Percentiles rank a stretch among this genome's conserved stretches.
Evolutionary conservation across 2,329 filamentous ascomycete genomes (phyloP).

Genomic region (Huntiella abstrusa): DNA sequence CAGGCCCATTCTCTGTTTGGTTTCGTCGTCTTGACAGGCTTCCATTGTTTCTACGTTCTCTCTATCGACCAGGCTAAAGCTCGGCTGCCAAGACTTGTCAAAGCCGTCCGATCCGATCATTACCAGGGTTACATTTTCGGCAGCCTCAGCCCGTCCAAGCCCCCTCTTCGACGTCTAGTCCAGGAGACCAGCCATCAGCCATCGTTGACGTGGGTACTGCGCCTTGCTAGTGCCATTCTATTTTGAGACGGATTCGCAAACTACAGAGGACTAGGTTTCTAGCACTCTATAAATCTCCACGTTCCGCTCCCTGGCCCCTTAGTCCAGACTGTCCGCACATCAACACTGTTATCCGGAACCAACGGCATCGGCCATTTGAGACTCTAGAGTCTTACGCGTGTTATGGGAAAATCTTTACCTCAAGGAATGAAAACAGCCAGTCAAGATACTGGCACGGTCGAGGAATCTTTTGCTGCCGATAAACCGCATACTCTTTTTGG

Average conservation of each 20-base stretch:
- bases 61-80: not conserved
- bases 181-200: not conserved
- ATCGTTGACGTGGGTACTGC: no score
- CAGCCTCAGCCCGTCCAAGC: not conserved
- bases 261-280: no score
- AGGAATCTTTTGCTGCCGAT: constrained; percentile 1
- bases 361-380: no score
- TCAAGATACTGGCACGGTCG: not conserved
- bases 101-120: constrained; percentile 6
- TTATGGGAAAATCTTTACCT: not conserved
- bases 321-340: no score
- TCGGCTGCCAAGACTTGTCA: constrained; percentile 5
- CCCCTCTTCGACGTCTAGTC: not conserved
- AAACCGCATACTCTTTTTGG: not conserved
- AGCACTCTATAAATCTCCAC: no score
- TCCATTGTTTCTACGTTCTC: no score
- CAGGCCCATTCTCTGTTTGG: not conserved
- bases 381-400: not conserved
- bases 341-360: no score
- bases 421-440: constrained; percentile 1
- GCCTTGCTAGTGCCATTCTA: no score
- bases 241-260: no score
- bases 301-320: no score
- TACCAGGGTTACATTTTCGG: no score
- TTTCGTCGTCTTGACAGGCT: not conserved